Percentiles rank a stretch among this genome's conserved stretches.
Evolutionary conservation across 2,329 filamentous ascomycete species (phyloP).

Genomic region (Colletotrichum spaethianum): DNA sequence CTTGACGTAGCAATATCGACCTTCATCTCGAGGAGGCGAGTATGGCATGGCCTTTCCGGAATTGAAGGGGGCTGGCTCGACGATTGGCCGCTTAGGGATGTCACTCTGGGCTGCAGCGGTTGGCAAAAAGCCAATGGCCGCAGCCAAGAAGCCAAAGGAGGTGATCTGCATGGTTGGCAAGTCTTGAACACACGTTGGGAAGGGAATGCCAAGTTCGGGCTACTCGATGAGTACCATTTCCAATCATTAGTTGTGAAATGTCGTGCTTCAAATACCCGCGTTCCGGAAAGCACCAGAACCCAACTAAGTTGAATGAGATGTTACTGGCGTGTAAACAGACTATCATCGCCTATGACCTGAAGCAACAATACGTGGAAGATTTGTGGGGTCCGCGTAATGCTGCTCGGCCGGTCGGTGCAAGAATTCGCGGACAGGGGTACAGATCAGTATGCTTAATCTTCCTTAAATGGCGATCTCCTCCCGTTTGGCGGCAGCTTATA

Average conservation of each 20-base stretch:
- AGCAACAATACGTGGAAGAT: constrained; percentile 39
- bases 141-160: constrained; percentile 8
- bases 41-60: constrained; percentile 27
- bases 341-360: background rate
- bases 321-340: background rate
- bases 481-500: background rate
- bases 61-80: constrained; percentile 31
- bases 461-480: background rate
- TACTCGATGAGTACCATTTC: background rate
- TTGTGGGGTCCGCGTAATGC: constrained; percentile 22
- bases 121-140: constrained; percentile 14
- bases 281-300: background rate
- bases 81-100: constrained; percentile 27
- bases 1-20: constrained; percentile 37
- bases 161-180: constrained; percentile 11
- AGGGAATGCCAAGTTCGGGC: background rate
- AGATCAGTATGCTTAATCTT: background rate
- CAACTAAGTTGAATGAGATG: constrained; percentile 1
- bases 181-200: background rate
- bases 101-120: background rate
- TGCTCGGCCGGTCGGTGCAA: constrained; percentile 30
- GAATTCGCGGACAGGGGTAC: constrained; percentile 19
- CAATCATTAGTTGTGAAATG: background rate
- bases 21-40: constrained; percentile 33
- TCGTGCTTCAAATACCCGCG: constrained; percentile 16